Conservation (phyloP, 371 early-diverging fungal genomes). For the Blastocladiella emersonii region DNA sequence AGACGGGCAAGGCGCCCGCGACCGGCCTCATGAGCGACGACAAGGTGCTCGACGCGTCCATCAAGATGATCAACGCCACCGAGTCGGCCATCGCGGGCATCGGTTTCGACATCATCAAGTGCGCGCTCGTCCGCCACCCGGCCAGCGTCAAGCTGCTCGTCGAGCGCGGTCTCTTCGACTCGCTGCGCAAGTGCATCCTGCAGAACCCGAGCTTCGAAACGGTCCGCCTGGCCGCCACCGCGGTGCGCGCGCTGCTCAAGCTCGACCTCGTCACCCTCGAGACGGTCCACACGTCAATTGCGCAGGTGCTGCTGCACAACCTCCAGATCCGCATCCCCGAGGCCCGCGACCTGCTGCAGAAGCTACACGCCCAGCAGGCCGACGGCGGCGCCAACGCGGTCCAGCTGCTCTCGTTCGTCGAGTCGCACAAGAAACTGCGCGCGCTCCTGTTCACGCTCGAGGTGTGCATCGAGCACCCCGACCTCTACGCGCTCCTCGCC, state of each 20-base stretch:
- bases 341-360: not conserved
- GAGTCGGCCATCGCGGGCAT: not conserved
- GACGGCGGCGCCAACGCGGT: not conserved
- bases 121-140: no score
- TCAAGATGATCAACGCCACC: not conserved
- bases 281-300: not conserved
- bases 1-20: no score
- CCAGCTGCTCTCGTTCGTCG: not conserved
- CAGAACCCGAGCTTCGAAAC: not conserved
- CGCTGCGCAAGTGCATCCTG: conserved; percentile 1
- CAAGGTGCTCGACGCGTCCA: not conserved
- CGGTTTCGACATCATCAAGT: no score
- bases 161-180: not conserved
- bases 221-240: not conserved
- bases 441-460: not conserved
- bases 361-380: not conserved
- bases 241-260: not conserved
- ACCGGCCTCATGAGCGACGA: not conserved
- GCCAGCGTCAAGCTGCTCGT: no score
- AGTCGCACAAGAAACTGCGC: not conserved
- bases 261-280: not conserved
- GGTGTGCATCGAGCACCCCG: not conserved
- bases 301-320: not conserved
- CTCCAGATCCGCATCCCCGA: not conserved
- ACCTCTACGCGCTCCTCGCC: not conserved